phyloP scores from a whole-genome alignment of 768 basidiomycete genomes.

The Kwoniella pini region DNA sequence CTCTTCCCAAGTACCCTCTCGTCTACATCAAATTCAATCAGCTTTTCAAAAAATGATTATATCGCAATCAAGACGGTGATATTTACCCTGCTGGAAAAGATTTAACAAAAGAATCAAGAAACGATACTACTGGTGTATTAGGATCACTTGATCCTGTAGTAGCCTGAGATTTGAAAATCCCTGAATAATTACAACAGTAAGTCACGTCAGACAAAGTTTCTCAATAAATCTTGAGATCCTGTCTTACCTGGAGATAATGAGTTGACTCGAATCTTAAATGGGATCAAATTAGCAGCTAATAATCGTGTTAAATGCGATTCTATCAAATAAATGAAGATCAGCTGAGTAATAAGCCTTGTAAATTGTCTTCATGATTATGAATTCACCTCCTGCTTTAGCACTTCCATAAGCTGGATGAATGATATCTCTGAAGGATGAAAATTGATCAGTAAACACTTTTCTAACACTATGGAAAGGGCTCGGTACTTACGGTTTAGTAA shows the following conservation, averaged over 20 bases:
- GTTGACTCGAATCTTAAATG: slow-evolving; percentile 49
- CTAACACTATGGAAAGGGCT: too few species aligned
- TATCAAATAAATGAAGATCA: too few species aligned
- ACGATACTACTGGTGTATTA: slow-evolving; percentile 10
- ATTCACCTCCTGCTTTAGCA: slow-evolving; percentile 41
- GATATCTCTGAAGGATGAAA: slow-evolving; percentile 20
- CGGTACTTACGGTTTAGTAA: slow-evolving; percentile 25
- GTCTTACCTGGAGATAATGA: slow-evolving; percentile 38
- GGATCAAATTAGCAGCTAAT: slow-evolving; percentile 33
- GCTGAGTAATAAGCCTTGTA: not conserved
- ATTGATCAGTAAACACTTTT: too few species aligned
- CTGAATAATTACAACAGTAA: too few species aligned
- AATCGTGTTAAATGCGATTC: slow-evolving; percentile 33
- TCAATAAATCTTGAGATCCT: too few species aligned
- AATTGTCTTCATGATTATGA: not conserved
- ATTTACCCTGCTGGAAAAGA: slow-evolving; percentile 27
- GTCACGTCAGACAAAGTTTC: too few species aligned
- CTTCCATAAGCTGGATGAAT: slow-evolving; percentile 40
- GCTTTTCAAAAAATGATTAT: too few species aligned
- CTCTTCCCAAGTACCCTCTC: slow-evolving; percentile 37
- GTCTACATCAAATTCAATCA: too few species aligned
- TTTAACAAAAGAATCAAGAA: slow-evolving; percentile 14
- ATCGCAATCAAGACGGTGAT: not conserved
- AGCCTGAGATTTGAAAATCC: slow-evolving; percentile 31
- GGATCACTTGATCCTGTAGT: slow-evolving; percentile 25